Evolutionary conservation across 768 basidiomycete species (phyloP), one percentile per base, ranked within the genome.

Genomic region (Boletus barrowsii): DNA sequence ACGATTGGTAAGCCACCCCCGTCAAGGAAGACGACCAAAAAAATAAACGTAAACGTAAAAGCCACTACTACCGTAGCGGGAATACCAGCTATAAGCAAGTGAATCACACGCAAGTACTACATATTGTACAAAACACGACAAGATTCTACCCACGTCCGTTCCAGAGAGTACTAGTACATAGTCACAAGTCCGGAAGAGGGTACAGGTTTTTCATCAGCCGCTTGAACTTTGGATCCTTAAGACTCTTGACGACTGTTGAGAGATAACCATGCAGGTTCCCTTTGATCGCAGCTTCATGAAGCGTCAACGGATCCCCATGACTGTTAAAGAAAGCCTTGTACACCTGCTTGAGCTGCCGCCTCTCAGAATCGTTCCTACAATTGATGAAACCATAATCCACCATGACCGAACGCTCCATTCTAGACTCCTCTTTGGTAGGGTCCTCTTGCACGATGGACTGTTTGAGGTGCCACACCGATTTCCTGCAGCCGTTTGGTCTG

Each of bases 331-430:
- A 51, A 1, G 50, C 35, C 36, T 20, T 36, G 42, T 52, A 52
- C 3, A 39, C 43, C 42, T 24, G 20, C 35, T 29, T 36, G 5
- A 51, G 35, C 50, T 51, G 35, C 26, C 42, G 50, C 51, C 20
- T 40, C 20, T 46, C 51, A 2, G 37, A 33, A 11, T 30, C 47
- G 10, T 43, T 43, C 30, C n/a, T 48, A 22, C 53, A 54, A 18
- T 54, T 48, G 4, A 30, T 36, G 53, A 54, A 48, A 8, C 53
- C 53, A 4, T 48, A 48, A 30, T 54, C 53, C 41, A 30, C 53
- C n/a, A 14, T 7, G 22, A 46, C 47, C n/a, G 50, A 26, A 26
- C 22, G 42, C 8, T 2, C 0, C 26, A 29, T 33, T 7, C 11
- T 3, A 30, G 29, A 5, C 29, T n/a, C 43, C 13, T 44, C n/a